Conservation (phyloP, 2,329 filamentous ascomycete species). For the Thielaviopsis populi region DNA sequence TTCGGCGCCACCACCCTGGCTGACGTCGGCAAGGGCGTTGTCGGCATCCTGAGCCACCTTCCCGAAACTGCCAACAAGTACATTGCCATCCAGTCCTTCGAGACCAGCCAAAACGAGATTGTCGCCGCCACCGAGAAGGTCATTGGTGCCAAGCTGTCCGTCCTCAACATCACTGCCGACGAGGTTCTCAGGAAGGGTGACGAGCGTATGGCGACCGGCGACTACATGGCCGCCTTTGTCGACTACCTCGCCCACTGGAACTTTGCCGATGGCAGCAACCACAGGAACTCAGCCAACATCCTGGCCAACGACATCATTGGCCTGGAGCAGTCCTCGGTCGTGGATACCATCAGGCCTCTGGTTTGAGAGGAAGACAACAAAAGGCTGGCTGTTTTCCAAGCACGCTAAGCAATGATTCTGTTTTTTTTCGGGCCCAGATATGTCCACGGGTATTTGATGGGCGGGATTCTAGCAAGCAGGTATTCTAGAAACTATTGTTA, state of each 20-base stretch:
- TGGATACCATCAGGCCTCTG: slow-evolving; percentile 6
- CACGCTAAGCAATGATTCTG: background rate
- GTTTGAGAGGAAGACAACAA: background rate
- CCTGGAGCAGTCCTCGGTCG: slow-evolving; percentile 1
- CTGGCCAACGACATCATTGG: slow-evolving; percentile 9
- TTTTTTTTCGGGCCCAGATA: background rate
- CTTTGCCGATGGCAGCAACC: slow-evolving; percentile 7
- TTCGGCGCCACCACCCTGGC: slow-evolving; percentile 36
- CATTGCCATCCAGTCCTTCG: slow-evolving; percentile 32
- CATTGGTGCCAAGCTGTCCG: slow-evolving; percentile 23
- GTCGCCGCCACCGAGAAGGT: slow-evolving; percentile 33
- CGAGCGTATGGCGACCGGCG: slow-evolving; percentile 21
- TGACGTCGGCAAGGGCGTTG: slow-evolving; percentile 33
- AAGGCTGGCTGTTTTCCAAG: background rate
- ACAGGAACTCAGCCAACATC: background rate
- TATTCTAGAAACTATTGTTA: background rate
- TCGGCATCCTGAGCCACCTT: slow-evolving; percentile 33
- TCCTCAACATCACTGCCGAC: background rate
- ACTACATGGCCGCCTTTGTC: slow-evolving; percentile 14
- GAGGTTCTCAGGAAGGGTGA: slow-evolving; percentile 25
- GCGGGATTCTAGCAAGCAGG: background rate
- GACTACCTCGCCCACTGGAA: slow-evolving; percentile 7
- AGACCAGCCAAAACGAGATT: slow-evolving; percentile 32
- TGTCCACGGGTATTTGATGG: background rate
- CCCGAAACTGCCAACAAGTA: slow-evolving; percentile 38